These are phyloP conservation scores for Aphanomyces stellatus DNA, from an alignment of 352 stramenopile species.

Conservation along the genomic window DNA sequence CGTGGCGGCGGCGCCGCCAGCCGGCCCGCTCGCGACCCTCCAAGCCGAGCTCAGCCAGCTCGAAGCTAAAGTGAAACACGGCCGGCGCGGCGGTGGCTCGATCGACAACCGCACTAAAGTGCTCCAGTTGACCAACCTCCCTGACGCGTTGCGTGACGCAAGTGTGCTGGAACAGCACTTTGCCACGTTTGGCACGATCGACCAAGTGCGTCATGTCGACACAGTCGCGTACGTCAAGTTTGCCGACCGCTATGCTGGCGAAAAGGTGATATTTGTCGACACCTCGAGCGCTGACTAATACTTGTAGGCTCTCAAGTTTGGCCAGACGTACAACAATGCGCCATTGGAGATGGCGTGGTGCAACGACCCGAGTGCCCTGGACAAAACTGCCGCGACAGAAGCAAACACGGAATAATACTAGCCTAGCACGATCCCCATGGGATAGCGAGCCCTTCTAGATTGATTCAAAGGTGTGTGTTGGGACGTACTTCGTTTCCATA, in stretches of 20 bases:
- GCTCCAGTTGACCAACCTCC: constrained; percentile 64
- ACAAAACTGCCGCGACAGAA: too few relatives aligned
- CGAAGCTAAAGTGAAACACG: constrained; percentile 9
- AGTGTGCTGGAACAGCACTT: constrained; percentile 81
- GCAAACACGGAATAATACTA: too few relatives aligned
- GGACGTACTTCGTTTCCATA: too few relatives aligned
- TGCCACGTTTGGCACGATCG: constrained; percentile 72
- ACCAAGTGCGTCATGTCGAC: constrained; percentile 60
- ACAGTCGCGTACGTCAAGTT: constrained; percentile 75
- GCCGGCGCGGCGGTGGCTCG: constrained; percentile 32
- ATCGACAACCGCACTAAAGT: constrained; percentile 82
- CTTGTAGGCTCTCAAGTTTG: constrained; percentile 18
- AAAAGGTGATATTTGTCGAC: constrained; percentile 27
- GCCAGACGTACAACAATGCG: neutral
- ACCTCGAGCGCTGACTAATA: neutral
- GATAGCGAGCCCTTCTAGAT: too few relatives aligned
- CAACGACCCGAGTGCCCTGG: neutral
- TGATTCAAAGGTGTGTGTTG: too few relatives aligned
- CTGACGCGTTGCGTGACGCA: constrained; percentile 60
- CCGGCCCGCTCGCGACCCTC: neutral
- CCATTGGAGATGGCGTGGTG: constrained; percentile 10
- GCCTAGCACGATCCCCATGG: too few relatives aligned
- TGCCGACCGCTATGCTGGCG: constrained; percentile 61
- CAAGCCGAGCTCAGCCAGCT: constrained; percentile 23
- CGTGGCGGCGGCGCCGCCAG: neutral